These are phyloP conservation scores for Solanum dulcamara DNA, from an alignment of 257 asterid genomes.

Conservation along the genomic window DNA sequence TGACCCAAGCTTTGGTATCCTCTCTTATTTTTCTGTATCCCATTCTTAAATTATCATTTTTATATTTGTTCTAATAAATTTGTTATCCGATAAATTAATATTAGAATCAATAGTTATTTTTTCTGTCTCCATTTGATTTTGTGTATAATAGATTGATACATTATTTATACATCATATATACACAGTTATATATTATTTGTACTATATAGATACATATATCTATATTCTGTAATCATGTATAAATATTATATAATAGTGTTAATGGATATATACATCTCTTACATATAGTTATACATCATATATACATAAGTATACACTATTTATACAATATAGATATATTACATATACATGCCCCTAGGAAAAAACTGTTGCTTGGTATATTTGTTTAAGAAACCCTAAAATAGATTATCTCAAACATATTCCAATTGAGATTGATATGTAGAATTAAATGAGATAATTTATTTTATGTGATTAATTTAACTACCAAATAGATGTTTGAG, in stretches of 20 bases:
- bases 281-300: too few relatives aligned
- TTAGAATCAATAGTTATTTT: background rate
- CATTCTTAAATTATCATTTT: too few relatives aligned
- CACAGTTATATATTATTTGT: too few relatives aligned
- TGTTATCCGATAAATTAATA: background rate
- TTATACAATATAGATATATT: too few relatives aligned
- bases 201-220: too few relatives aligned
- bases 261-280: background rate
- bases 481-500: background rate
- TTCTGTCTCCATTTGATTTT: background rate
- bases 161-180: too few relatives aligned
- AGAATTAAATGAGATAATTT: background rate
- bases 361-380: background rate
- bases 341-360: background rate
- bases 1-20: background rate
- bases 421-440: background rate
- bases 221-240: too few relatives aligned
- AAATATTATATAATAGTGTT: too few relatives aligned
- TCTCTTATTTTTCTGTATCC: background rate
- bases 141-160: too few relatives aligned
- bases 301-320: too few relatives aligned
- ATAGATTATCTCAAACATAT: background rate
- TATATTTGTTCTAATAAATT: background rate
- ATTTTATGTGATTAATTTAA: background rate
- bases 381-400: background rate